Conservation (phyloP, 345 rosid species). For the Linum trigynum region DNA sequence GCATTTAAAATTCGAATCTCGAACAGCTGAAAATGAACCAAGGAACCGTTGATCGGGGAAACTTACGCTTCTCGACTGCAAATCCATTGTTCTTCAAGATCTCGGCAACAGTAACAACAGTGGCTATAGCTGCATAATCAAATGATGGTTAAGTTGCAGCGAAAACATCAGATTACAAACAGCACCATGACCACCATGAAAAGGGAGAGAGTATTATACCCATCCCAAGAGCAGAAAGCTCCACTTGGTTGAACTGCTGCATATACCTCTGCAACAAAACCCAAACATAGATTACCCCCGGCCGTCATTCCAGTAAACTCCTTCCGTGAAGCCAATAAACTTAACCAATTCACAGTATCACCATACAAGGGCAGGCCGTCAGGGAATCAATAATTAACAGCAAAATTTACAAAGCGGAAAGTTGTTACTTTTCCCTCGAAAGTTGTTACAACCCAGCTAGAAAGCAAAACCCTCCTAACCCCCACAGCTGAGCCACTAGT, state of each 20-base stretch:
- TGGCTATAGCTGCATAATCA: conserved; percentile 44
- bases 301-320: no score
- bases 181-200: neutral
- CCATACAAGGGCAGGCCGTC: no score
- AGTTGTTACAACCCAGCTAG: no score
- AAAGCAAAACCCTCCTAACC: neutral
- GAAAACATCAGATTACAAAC: neutral
- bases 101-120: conserved; percentile 71
- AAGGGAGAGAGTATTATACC: conserved; percentile 26
- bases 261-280: conserved; percentile 54
- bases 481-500: neutral
- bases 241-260: conserved; percentile 59
- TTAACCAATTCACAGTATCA: no score
- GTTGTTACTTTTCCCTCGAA: neutral
- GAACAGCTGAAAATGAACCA: neutral
- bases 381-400: conserved; percentile 2
- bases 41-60: neutral
- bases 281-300: no score
- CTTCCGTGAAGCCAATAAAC: no score
- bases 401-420: neutral
- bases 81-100: conserved; percentile 66
- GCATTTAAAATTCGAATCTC: neutral
- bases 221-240: conserved; percentile 76
- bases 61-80: conserved; percentile 60
- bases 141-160: neutral